phyloP scores from a whole-genome alignment of 305 asterid genomes.

The Solanum chacoense region DNA sequence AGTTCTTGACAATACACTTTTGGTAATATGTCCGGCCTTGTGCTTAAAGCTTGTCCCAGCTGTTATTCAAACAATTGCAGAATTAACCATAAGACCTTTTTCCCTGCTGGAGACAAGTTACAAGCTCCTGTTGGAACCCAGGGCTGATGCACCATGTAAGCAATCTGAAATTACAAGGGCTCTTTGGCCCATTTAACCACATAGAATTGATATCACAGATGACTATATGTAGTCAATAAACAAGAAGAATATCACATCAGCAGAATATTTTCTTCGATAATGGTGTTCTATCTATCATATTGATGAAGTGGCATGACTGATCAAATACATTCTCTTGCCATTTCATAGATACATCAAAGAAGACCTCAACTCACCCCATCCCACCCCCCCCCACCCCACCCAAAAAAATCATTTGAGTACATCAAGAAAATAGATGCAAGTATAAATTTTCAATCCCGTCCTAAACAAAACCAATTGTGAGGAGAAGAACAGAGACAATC shows the following conservation, averaged over 20 bases:
- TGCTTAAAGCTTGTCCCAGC: conserved; percentile 99
- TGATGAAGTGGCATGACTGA: background rate
- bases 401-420: background rate
- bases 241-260: background rate
- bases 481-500: background rate
- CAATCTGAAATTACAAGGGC: conserved; percentile 1
- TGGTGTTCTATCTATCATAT: background rate
- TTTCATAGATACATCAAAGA: background rate
- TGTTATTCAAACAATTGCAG: conserved; percentile 26
- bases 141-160: background rate
- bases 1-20: conserved; percentile 86
- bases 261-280: background rate
- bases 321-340: background rate
- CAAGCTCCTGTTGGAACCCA: background rate
- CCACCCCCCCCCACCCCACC: background rate
- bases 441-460: background rate
- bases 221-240: background rate
- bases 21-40: conserved; percentile 92
- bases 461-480: background rate
- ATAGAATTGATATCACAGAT: background rate
- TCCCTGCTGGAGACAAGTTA: background rate
- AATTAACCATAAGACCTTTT: conserved; percentile 1
- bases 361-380: background rate
- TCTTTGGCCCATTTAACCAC: background rate
- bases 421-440: background rate